These are phyloP conservation scores for Obba rivulosa DNA, from an alignment of 768 basidiomycete species.

Conservation along the genomic window DNA sequence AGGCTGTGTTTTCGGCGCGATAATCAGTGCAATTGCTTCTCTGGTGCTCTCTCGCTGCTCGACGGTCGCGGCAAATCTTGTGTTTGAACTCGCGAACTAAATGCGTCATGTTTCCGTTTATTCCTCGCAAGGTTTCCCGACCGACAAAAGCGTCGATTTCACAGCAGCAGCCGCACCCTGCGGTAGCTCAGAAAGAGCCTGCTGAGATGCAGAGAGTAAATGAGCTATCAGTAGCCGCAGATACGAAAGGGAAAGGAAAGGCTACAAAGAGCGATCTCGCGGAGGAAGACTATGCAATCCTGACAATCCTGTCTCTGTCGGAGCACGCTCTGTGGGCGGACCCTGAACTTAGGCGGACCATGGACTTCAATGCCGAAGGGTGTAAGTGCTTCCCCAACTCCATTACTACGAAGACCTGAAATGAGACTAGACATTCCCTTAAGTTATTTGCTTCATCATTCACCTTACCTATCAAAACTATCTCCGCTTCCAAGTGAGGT, in stretches of 20 bases:
- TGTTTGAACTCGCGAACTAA: too few relatives aligned
- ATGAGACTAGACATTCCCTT: conserved; percentile 51
- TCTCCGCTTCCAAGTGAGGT: conserved; percentile 36
- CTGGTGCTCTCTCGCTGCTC: too few relatives aligned
- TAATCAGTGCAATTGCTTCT: too few relatives aligned
- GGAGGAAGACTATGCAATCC: conserved; percentile 42
- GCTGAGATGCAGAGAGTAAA: conserved; percentile 1
- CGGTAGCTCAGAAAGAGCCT: not conserved
- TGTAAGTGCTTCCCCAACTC: conserved; percentile 38
- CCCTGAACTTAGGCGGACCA: conserved; percentile 37
- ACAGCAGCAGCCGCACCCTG: conserved; percentile 6
- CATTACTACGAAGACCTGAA: conserved; percentile 5
- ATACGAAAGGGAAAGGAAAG: conserved; percentile 23
- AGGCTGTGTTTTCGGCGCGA: too few relatives aligned
- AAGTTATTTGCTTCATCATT: conserved; percentile 41
- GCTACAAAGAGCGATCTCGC: conserved; percentile 15
- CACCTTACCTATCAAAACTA: conserved; percentile 22
- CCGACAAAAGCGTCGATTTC: conserved; percentile 2
- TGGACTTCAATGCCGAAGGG: conserved; percentile 41
- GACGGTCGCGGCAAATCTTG: too few relatives aligned
- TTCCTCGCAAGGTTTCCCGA: conserved; percentile 43
- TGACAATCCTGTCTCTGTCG: conserved; percentile 60
- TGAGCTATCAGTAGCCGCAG: not conserved
- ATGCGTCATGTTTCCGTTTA: conserved; percentile 35
- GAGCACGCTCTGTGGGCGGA: conserved; percentile 67